A percentile compares a stretch with the other conserved stretches of the same genome.
Evolutionary conservation across 2,329 filamentous ascomycete genomes (phyloP).

Genomic region (Cytospora piceicola): DNA sequence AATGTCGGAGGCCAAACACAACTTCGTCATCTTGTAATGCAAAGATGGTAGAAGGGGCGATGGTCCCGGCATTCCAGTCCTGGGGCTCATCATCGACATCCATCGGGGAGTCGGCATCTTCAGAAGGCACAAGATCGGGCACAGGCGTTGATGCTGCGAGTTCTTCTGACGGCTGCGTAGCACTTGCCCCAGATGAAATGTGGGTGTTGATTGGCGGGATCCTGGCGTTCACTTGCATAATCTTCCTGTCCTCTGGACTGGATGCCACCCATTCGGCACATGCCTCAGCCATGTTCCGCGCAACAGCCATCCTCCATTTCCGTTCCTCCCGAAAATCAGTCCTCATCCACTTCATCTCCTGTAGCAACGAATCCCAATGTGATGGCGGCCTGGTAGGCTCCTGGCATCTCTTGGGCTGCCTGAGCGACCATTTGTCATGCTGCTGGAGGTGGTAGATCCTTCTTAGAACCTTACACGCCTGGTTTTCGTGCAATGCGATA

Average conservation of each 20-base stretch:
- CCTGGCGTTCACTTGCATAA: slow-evolving; percentile 68
- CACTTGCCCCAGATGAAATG: slow-evolving; percentile 6
- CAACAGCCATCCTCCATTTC: slow-evolving; percentile 87
- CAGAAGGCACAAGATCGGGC: slow-evolving; percentile 69
- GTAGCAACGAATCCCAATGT: slow-evolving; percentile 84
- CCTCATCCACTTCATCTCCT: slow-evolving; percentile 97
- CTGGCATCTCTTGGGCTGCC: slow-evolving; percentile 81
- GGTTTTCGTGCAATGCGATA: slow-evolving; percentile 80
- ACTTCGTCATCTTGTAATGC: slow-evolving; percentile 81
- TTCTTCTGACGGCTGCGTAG: slow-evolving; percentile 31
- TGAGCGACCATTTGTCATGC: slow-evolving; percentile 87
- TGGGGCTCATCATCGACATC: slow-evolving; percentile 47
- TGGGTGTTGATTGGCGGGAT: slow-evolving; percentile 46
- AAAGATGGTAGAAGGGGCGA: slow-evolving; percentile 79
- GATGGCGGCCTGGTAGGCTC: slow-evolving; percentile 78
- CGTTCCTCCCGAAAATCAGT: slow-evolving; percentile 93
- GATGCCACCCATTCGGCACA: slow-evolving; percentile 82
- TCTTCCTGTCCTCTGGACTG: slow-evolving; percentile 62
- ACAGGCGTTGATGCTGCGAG: slow-evolving; percentile 54
- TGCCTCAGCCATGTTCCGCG: slow-evolving; percentile 77
- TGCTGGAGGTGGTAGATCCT: slow-evolving; percentile 91
- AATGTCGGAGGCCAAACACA: slow-evolving; percentile 75
- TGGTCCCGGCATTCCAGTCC: slow-evolving; percentile 45
- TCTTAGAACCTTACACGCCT: slow-evolving; percentile 83
- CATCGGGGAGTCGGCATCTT: slow-evolving; percentile 61